Evolutionary conservation across 768 basidiomycete species (phyloP), one percentile per base, ranked within the genome.

Genomic region (Pisolithus albus): DNA sequence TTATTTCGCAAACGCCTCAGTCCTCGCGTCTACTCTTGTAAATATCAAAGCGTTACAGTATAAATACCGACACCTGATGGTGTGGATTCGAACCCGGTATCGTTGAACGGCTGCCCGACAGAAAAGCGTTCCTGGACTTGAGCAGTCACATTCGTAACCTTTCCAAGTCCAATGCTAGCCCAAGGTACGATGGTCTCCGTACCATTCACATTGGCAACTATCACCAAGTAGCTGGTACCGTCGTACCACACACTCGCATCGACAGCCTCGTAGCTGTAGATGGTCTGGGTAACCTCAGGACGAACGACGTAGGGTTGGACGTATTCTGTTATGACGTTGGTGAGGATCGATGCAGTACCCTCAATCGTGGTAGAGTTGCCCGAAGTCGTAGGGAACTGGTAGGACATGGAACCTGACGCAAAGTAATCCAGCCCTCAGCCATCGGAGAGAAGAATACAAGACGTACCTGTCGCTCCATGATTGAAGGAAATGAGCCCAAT

Each of bases 381-480:
- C 5, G 34, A 13, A 34, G 34, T 34, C 34, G 34, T 34, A 34
- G 34, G 34, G 34, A 13, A 67, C 49, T 59, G 53, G 54, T 54
- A 67, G 6, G 65, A 69, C 1, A 65, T 64, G 23, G 58, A 60
- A 13, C 65, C 67, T 66, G 13, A 34, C 11, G 39, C 15, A 28
- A 3, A 26, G 7, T 28, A 18, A 15, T 64, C 2, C 53, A 46
- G 4, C 1, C 5, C 13, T 0, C 9, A 32, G 28, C 4, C 28
- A 8, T 15, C 37, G 28, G 10, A 7, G 19, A 15, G 15, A 24
- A 13, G 9, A 9, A 34, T 3, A 9, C 5, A 11, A 15, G 16
- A 36, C 47, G 7, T 52, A 59, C 64, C 63, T 23, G 57, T 61
- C 8, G 59, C 65, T 13, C 65, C 61, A n/a, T 67, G 63, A 38